Base-by-base conservation (phyloP, 2,329 filamentous ascomycete species). In the Torrubiella hemipterigena region DNA sequence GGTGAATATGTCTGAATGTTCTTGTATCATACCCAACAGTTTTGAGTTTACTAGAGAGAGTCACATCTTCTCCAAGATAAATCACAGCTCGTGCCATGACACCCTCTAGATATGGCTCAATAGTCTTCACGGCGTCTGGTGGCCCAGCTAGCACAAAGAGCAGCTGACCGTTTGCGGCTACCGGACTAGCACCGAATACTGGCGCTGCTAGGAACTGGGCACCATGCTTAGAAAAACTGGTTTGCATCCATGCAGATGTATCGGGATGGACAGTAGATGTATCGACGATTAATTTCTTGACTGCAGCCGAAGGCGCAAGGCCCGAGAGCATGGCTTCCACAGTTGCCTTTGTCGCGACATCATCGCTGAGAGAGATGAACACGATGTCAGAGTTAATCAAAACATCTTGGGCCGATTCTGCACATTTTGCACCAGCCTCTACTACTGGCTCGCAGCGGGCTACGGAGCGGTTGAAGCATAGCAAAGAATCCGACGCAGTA, bases 211-310 rank as follows among this genome's bases (percentile, higher is more conserved):
- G 43, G 29, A 66, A 66, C 4, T 36, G 32, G 3, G 50, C 58
- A 0, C 49, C 50, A 9, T 35, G 40, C 5, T 36, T 40, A 0
- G 34, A 29, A 1, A 69, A 40, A 1, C 43, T 45, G 1, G 33
- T 29, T 1, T 53, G 36, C 1, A 52, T 46, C 6, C 38, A 36
- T 2, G 43, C 38, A 0, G 61, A 58, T 0, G 62, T 62, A 6
- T 54, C 45, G 0, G 65, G 64, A 32, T 67, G 61, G 2, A 69
- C 56, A 1, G 66, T 69, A 1, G 65, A 67, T 0, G 63, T 66
- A 35, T 70, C 66, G 13, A 63, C 49, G 11, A 24, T 14, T n/a
- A 24, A 5, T 24, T 24, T 24, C 5, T 24, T 6, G 6, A 24
- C 12, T n/a, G 14, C 5, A 6, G 6, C 14, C 6, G 5, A 6